A percentile compares a stretch with the other conserved stretches of the same genome.
Evolutionary conservation across 2,329 filamentous ascomycete species (phyloP).

Genomic region (Aspergillus puulaauensis): DNA sequence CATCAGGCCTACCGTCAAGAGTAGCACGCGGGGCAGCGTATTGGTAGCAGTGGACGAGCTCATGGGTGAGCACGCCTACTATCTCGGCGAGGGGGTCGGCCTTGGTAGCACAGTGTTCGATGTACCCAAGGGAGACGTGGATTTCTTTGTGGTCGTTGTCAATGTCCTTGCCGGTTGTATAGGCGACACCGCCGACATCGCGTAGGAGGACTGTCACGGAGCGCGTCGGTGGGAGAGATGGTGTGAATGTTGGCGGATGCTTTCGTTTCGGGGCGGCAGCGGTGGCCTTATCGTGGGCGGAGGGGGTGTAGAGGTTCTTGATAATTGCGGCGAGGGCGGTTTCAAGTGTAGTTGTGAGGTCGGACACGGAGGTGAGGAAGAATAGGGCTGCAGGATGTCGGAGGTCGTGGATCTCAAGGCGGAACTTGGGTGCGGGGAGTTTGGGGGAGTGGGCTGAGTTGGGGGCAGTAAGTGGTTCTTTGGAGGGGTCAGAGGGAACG

Average conservation of each 20-base stretch:
- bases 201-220: conserved; percentile 82
- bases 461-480: neutral
- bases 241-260: conserved; percentile 25
- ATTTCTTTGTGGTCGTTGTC: conserved; percentile 91
- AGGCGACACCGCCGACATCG: conserved; percentile 80
- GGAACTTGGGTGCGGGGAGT: conserved; percentile 34
- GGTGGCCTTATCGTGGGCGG: neutral
- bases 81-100: conserved; percentile 59
- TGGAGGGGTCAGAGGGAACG: neutral
- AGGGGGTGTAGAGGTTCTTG: conserved; percentile 63
- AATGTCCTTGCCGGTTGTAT: conserved; percentile 77
- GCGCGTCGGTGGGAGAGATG: conserved; percentile 63
- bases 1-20: conserved; percentile 36
- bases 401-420: conserved; percentile 45
- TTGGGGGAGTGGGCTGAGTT: conserved; percentile 8
- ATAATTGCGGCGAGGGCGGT: conserved; percentile 68
- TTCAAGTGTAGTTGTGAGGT: conserved; percentile 58
- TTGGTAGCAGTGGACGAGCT: conserved; percentile 94
- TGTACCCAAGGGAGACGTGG: conserved; percentile 78
- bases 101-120: conserved; percentile 41
- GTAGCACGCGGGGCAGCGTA: conserved; percentile 60
- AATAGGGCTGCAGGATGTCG: conserved; percentile 41
- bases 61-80: conserved; percentile 80
- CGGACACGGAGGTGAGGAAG: conserved; percentile 68
- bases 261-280: conserved; percentile 8